phyloP scores from a whole-genome alignment of 495 filamentous ascomycete species.

The Aspergillus taichungensis region DNA sequence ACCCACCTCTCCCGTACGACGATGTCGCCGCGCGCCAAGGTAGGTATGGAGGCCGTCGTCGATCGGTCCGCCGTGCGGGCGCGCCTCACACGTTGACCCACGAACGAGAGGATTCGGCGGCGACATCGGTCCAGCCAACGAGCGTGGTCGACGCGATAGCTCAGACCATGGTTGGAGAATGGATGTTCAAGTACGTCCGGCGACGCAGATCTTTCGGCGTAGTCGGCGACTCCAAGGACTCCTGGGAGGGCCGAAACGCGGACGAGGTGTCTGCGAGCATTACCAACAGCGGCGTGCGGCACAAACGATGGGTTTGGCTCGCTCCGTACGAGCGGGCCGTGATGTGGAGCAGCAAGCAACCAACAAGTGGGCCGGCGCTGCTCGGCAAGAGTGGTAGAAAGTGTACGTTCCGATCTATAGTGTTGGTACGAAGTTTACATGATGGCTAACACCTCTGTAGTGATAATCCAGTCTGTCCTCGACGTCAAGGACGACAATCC shows the following conservation, averaged over 20 bases:
- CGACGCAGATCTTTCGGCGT: slow-evolving; percentile 75
- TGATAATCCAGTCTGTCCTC: slow-evolving; percentile 89
- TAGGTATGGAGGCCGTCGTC: slow-evolving; percentile 10
- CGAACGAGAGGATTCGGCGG: slow-evolving; percentile 43
- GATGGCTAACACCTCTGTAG: slow-evolving; percentile 37
- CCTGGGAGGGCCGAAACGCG: slow-evolving; percentile 41
- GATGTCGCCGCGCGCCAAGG: slow-evolving; percentile 53
- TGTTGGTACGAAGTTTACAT: background rate
- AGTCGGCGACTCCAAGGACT: slow-evolving; percentile 60
- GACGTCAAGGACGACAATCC: slow-evolving; percentile 96
- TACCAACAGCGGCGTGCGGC: slow-evolving; percentile 54
- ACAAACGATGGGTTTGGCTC: slow-evolving; percentile 98
- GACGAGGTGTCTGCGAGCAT: slow-evolving; percentile 47
- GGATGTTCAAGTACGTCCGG: slow-evolving; percentile 99
- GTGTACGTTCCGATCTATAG: slow-evolving; percentile 48
- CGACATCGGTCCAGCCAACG: slow-evolving; percentile 55
- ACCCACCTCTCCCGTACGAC: slow-evolving; percentile 67
- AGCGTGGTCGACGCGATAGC: slow-evolving; percentile 97
- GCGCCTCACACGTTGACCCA: slow-evolving; percentile 19
- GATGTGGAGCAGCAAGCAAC: slow-evolving; percentile 98
- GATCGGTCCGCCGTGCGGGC: slow-evolving; percentile 13
- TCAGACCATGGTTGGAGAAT: slow-evolving; percentile 97
- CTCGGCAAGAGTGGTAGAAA: slow-evolving; percentile 95
- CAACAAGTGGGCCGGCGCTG: slow-evolving; percentile 74
- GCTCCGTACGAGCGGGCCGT: slow-evolving; percentile 92